phyloP scores from a whole-genome alignment of 805 yeast genomes.

The Vanderwaltozyma yarrowii region DNA sequence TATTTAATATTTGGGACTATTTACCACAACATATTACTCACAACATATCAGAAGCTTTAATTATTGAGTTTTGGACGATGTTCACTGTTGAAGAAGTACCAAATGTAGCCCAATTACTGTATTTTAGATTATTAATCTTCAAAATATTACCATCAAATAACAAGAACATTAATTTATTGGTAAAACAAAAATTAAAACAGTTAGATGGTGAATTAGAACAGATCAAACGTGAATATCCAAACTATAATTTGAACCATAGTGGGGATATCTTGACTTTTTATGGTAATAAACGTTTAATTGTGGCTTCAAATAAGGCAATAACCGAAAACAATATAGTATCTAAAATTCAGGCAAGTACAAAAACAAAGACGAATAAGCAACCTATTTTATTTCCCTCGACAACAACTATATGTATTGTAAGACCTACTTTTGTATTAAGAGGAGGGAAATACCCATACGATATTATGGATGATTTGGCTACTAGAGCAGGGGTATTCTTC shows the following conservation, averaged over 20 bases:
- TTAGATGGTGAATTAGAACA: not conserved
- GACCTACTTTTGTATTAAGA: conserved; percentile 12
- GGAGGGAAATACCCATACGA: conserved; percentile 21
- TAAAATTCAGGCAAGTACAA: not conserved
- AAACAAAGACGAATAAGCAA: no score
- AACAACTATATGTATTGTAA: conserved; percentile 8
- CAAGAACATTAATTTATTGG: conserved; percentile 3
- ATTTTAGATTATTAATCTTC: conserved; percentile 10
- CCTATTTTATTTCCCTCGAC: conserved; percentile 11
- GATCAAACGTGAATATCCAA: not conserved
- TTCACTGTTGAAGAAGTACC: conserved; percentile 13
- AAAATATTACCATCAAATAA: conserved; percentile 6
- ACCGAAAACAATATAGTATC: conserved; percentile 10
- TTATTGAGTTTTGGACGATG: conserved; percentile 11
- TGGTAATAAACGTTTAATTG: conserved; percentile 17
- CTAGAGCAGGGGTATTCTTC: not conserved
- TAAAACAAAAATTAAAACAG: not conserved
- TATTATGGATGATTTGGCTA: conserved; percentile 13
- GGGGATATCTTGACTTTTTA: conserved; percentile 14
- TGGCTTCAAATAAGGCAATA: conserved; percentile 8
- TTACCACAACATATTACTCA: conserved; percentile 10
- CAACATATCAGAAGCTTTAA: conserved; percentile 5
- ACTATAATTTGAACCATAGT: not conserved
- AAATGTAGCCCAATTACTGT: conserved; percentile 6
- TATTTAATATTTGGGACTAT: conserved; percentile 23